A percentile compares a stretch with the other conserved stretches of the same genome.
Evolutionary conservation across 2,329 filamentous ascomycete genomes (phyloP).

Genomic region (Emydomyces testavorans): DNA sequence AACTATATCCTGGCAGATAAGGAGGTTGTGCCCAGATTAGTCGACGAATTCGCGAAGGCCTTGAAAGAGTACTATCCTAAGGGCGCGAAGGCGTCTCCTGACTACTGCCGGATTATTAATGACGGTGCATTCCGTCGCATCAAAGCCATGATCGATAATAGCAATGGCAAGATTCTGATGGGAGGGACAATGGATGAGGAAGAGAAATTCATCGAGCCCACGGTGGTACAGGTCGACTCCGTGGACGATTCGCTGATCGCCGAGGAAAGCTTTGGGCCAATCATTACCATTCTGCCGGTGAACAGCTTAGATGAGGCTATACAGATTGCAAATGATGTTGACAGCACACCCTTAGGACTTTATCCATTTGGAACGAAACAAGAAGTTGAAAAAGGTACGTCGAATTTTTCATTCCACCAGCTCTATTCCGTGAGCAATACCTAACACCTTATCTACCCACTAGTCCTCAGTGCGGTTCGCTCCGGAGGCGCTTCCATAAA

Average conservation of each 20-base stretch:
- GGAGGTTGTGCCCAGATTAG: conserved; percentile 57
- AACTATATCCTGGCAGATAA: conserved; percentile 84
- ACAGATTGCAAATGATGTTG: conserved; percentile 63
- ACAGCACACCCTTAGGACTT: conserved; percentile 71
- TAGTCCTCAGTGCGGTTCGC: conserved; percentile 51
- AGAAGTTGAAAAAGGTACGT: conserved; percentile 61
- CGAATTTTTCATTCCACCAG: neutral
- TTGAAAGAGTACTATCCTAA: conserved; percentile 72
- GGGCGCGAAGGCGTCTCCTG: conserved; percentile 64
- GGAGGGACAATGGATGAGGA: conserved; percentile 73
- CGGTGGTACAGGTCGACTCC: conserved; percentile 71
- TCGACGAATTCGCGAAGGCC: conserved; percentile 60
- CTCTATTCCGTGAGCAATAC: neutral
- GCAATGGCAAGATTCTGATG: conserved; percentile 70
- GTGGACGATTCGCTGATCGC: conserved; percentile 64
- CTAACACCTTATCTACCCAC: conserved; percentile 4
- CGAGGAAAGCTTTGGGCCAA: conserved; percentile 86
- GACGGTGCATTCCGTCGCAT: conserved; percentile 65
- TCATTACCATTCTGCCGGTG: conserved; percentile 71
- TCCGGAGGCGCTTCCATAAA: conserved; percentile 54
- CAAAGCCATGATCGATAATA: conserved; percentile 81
- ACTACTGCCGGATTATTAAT: conserved; percentile 74
- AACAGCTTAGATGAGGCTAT: conserved; percentile 78
- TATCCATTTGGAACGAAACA: conserved; percentile 74
- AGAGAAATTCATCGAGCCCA: conserved; percentile 79